Base-by-base conservation (phyloP, 2,329 filamentous ascomycete species). In the Fusarium euwallaceae region DNA sequence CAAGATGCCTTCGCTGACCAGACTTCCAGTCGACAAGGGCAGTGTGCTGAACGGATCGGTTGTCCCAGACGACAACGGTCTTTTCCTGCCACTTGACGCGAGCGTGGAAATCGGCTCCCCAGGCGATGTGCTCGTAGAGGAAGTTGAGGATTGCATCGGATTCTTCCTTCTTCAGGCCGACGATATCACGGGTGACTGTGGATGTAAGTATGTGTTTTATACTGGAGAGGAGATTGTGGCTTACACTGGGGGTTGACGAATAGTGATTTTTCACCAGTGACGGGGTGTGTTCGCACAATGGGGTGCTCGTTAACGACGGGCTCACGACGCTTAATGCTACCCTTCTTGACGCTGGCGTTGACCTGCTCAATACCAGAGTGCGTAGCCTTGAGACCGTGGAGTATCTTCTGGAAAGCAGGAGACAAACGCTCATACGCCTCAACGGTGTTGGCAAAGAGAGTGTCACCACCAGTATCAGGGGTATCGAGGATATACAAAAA, bases 11-110 rank as follows among this genome's bases (percentile, higher is more conserved):
- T 68, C 95, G 87, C 82, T 94, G 91, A 4, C 94, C 94, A 80
- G 90, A 90, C 76, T 93, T 90, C 94, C 94, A 97, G 81, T 97
- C 94, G 4, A 96, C 86, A 43, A 96, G 85, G 2, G 94, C 94
- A 8, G 93, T 93, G 82, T 97, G 94, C 76, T 91, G 89, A 11
- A 93, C 95, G 0, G 95, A 90, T 36, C 94, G 88, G 84, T 96
- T 97, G 81, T 97, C 94, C 94, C 94, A 97, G 1, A 96, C 91
- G 2, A 97, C 93, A 1, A 97, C 94, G 0, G 93, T 96, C n/a
- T 90, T 89, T 51, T 90, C 87, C 76, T 91, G 91, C 94, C 94
- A 97, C 81, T 92, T 93, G 60, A 97, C 88, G 27, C 92, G 87
- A 7, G 89, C 92, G 76, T 94, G 92, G 69, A 92, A 86, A 80